Evolutionary conservation across 129 eudicot species (phyloP), one percentile per base, ranked within the genome.

Genomic region (Rutidosis leptorrhynchoides): DNA sequence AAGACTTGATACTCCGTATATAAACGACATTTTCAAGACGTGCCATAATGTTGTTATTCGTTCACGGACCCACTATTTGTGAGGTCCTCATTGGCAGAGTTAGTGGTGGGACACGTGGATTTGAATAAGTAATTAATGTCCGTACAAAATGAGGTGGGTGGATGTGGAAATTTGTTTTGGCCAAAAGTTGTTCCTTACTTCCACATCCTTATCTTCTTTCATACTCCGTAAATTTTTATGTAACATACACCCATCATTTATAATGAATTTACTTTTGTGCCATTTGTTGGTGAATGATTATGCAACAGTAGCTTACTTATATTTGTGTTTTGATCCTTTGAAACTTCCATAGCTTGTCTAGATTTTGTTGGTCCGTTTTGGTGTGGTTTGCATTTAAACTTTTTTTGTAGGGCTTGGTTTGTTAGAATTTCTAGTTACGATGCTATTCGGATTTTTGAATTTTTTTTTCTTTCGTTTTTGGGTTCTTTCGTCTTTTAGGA

Each of bases 111-210:
- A 54, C 71, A 76, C 80, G 76, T 76, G 80, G 76, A 76, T 20
- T 20, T 62, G 52, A 40, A 37, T 46, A 63, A 58, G 55, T 46
- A 58, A 29, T 58, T 55, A 74, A 57, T 65, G 61, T 66, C 67
- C 81, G 81, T 70, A 77, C 81, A 60, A 29, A 56, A 28, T 40
- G 23, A 43, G 40, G 67, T 76, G 80, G 80, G 67, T 69, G 70
- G 76, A 70, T 65, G 81, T 69, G 77, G 81, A 64, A 77, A 77
- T 56, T 58, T 58, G 77, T 70, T 23, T 56, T 53, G 28, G 22
- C 58, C 32, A 55, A 28, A 27, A 25, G 68, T 48, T 53, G 12
- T 54, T 35, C 10, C 40, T 46, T 73, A 10, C 6, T 5, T n/a
- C 5, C 55, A 1, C n/a, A n/a, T n/a, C n/a, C n/a, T 62, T 62